Evolutionary conservation across 306 rosid genomes (phyloP).

Genomic region (Fragaria iinumae): DNA sequence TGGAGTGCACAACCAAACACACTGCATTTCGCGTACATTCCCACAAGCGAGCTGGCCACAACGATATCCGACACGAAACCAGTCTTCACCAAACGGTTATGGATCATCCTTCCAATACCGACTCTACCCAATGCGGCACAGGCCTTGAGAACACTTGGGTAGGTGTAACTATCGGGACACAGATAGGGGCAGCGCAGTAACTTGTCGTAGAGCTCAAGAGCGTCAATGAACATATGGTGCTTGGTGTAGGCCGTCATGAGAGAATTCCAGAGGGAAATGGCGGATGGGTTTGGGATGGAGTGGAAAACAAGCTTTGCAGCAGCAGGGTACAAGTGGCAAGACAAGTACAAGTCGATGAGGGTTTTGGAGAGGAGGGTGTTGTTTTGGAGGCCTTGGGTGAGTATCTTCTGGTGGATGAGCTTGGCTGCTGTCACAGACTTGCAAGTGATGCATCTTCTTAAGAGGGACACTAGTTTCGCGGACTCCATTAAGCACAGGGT

Average conservation of each 20-base stretch:
- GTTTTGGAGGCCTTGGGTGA: slow-evolving; percentile 55
- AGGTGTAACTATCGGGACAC: slow-evolving; percentile 60
- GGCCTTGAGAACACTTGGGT: slow-evolving; percentile 73
- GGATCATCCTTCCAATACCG: slow-evolving; percentile 47
- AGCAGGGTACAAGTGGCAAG: slow-evolving; percentile 41
- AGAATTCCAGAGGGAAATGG: slow-evolving; percentile 69
- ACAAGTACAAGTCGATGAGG: slow-evolving; percentile 57
- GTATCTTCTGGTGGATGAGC: slow-evolving; percentile 59
- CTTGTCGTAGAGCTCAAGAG: slow-evolving; percentile 50
- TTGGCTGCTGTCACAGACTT: slow-evolving; percentile 52
- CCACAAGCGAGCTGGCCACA: slow-evolving; percentile 58
- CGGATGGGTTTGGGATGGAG: slow-evolving; percentile 40
- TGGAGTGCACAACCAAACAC: slow-evolving; percentile 41
- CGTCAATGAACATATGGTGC: slow-evolving; percentile 60
- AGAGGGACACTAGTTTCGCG: slow-evolving; percentile 42
- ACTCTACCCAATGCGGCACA: slow-evolving; percentile 54
- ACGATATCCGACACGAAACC: slow-evolving; percentile 55
- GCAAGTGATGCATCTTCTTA: slow-evolving; percentile 45
- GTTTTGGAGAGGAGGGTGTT: slow-evolving; percentile 44
- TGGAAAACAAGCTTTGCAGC: slow-evolving; percentile 47
- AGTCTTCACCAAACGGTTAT: slow-evolving; percentile 53
- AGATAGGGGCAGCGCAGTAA: slow-evolving; percentile 36
- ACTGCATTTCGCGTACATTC: slow-evolving; percentile 69
- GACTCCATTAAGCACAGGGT: too few species aligned
- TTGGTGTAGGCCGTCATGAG: slow-evolving; percentile 64